These are phyloP conservation scores for Solanum pinnatisectum DNA, from an alignment of 257 asterid species.

Conservation along the genomic window DNA sequence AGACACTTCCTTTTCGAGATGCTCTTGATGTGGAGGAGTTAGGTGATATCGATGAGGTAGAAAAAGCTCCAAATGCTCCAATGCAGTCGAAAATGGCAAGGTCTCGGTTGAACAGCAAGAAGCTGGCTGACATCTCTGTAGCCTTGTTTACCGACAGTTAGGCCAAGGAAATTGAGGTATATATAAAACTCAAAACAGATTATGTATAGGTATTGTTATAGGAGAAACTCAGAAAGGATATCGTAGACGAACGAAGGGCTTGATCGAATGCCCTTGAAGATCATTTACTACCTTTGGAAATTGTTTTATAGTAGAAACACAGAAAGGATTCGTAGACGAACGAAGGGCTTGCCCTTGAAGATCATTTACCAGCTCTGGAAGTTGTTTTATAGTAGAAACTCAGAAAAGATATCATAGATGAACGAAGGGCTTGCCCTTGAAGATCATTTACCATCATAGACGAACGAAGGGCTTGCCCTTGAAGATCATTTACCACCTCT, in stretches of 20 bases:
- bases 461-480: neutral
- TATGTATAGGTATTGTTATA: neutral
- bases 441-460: neutral
- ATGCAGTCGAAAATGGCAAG: conserved; percentile 36
- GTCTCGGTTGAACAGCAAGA: conserved; percentile 28
- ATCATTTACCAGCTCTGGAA: neutral
- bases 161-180: conserved; percentile 15
- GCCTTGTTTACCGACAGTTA: conserved; percentile 32
- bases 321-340: neutral
- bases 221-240: neutral
- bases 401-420: neutral
- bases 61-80: conserved; percentile 63
- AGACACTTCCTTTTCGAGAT: conserved; percentile 26
- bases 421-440: neutral
- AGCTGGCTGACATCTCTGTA: conserved; percentile 44
- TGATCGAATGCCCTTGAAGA: neutral
- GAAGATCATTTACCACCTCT: neutral
- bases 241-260: neutral
- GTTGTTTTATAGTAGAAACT: neutral
- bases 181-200: neutral
- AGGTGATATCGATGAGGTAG: conserved; percentile 18
- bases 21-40: conserved; percentile 6
- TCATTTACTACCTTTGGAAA: neutral
- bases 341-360: neutral
- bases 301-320: neutral